Evolutionary conservation across 495 filamentous ascomycete genomes (phyloP), one percentile per base, ranked within the genome.

Genomic region (Cercophora scortea): DNA sequence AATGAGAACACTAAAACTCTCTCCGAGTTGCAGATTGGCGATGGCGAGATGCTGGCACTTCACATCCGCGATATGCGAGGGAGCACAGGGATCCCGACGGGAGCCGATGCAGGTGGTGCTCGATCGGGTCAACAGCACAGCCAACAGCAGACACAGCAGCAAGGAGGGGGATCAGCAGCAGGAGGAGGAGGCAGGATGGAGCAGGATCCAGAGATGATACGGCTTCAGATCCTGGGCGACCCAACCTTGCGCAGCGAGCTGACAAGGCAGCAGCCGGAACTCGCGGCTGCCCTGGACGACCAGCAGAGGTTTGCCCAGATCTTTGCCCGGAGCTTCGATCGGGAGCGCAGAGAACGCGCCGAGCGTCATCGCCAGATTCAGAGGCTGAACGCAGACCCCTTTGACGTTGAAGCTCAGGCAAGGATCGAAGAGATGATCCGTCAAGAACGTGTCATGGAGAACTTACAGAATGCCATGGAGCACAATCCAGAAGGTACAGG

Each of bases 401-500:
- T 97, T 63, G 89, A 96, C 61, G 69, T 84, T 25, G 90, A 94
- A 44, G 88, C 89, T 12, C 93, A 98, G 69, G 78, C 77, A n/a
- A 86, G 85, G 70, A 97, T 98, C 47, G 93, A 90, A 64, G 93
- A 98, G 69, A 89, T 96, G 62, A 97, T 98, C 63, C 83, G 92
- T 47, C 88, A 95, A 71, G 87, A 97, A 68, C 79, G 84, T 0
- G 91, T 98, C 38, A 88, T 88, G 61, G 91, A 95, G 67, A 97
- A 98, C 62, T 68, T 96, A 53, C 89, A 96, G 63, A 90, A 89
- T 67, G 90, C 94, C 25, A 87, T 95, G 78, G 93, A 97, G 72
- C 82, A 97, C 66, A 90, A 94, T 59, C 93, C 93, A 1, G 93
- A 97, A 80, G 90, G 93, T 95, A 76, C 52, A 75, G 34, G 13